Percentiles rank a stretch among this genome's conserved stretches.
These are phyloP conservation scores for Mycena belliarum DNA, from an alignment of 768 basidiomycete genomes.

Conservation along the genomic window DNA sequence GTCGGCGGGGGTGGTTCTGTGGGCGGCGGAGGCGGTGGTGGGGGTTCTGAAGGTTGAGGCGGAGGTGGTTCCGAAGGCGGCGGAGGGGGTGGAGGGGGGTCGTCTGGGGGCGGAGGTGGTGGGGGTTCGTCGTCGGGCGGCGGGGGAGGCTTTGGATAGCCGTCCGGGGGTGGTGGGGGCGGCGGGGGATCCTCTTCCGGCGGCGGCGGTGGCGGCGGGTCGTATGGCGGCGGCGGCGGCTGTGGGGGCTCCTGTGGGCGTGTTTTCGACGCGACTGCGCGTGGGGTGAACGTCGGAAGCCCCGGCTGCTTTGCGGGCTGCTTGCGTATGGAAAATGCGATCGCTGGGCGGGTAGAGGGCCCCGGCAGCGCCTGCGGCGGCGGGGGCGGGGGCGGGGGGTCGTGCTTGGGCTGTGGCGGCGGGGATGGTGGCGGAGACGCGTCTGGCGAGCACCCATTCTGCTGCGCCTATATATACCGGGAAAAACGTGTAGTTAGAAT, in stretches of 20 bases:
- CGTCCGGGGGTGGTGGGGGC: conserved; percentile 32
- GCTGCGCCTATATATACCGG: neutral
- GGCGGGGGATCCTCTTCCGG: conserved; percentile 38
- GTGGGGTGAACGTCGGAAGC: conserved; percentile 11
- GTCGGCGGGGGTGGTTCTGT: conserved; percentile 33
- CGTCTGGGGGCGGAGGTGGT: conserved; percentile 23
- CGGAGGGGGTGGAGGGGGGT: conserved; percentile 26
- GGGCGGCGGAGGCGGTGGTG: conserved; percentile 40
- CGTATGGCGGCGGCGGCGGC: conserved; percentile 28
- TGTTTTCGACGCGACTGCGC: conserved; percentile 19
- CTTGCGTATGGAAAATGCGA: conserved; percentile 31
- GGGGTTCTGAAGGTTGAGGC: conserved; percentile 29
- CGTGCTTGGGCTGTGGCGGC: conserved; percentile 24
- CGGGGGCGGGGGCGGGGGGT: conserved; percentile 34
- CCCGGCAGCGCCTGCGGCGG: conserved; percentile 26
- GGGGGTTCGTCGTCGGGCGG: conserved; percentile 31
- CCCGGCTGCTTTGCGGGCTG: conserved; percentile 22
- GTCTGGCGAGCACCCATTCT: neutral
- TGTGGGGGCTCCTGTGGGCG: neutral
- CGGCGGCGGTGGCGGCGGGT: conserved; percentile 30
- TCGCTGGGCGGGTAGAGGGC: conserved; percentile 30
- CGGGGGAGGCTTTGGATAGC: conserved; percentile 37
- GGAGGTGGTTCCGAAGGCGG: conserved; percentile 30
- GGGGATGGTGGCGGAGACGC: conserved; percentile 30
- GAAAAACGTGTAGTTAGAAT: neutral